These are phyloP conservation scores for Suillus subalutaceus DNA, from an alignment of 768 basidiomycete species.

Conservation along the genomic window DNA sequence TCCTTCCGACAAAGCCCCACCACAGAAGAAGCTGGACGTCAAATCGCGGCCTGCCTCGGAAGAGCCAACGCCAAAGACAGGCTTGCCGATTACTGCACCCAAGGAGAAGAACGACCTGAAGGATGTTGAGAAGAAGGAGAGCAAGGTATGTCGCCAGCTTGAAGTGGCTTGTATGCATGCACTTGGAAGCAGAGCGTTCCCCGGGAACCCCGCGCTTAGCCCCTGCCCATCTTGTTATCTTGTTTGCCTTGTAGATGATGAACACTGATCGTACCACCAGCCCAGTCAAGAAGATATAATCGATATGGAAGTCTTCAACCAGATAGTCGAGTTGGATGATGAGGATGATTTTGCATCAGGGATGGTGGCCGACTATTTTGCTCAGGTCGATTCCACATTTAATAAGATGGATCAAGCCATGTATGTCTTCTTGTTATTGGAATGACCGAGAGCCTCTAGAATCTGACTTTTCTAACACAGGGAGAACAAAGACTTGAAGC, in stretches of 20 bases:
- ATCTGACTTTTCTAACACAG: slow-evolving; percentile 40
- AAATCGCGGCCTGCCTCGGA: slow-evolving; percentile 35
- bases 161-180: neutral
- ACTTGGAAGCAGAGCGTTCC: neutral
- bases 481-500: slow-evolving; percentile 54
- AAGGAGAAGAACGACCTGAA: slow-evolving; percentile 12
- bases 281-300: slow-evolving; percentile 45
- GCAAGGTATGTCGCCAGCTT: slow-evolving; percentile 26
- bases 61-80: slow-evolving; percentile 19
- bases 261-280: slow-evolving; percentile 11
- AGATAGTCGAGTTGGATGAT: slow-evolving; percentile 92
- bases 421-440: slow-evolving; percentile 53
- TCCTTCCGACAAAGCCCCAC: slow-evolving; percentile 34
- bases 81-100: slow-evolving; percentile 13
- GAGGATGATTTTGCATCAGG: slow-evolving; percentile 77
- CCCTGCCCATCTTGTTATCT: slow-evolving; percentile 5
- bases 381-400: slow-evolving; percentile 80
- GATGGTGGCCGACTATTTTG: slow-evolving; percentile 82
- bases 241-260: neutral
- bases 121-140: slow-evolving; percentile 25
- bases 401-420: slow-evolving; percentile 73
- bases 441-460: slow-evolving; percentile 6
- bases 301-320: slow-evolving; percentile 79
- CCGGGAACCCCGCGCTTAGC: slow-evolving; percentile 7
- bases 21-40: slow-evolving; percentile 33